Evolutionary conservation across 1,139 yeast genomes (phyloP), one percentile per base, ranked within the genome.

Genomic region (Taphrina communis): DNA sequence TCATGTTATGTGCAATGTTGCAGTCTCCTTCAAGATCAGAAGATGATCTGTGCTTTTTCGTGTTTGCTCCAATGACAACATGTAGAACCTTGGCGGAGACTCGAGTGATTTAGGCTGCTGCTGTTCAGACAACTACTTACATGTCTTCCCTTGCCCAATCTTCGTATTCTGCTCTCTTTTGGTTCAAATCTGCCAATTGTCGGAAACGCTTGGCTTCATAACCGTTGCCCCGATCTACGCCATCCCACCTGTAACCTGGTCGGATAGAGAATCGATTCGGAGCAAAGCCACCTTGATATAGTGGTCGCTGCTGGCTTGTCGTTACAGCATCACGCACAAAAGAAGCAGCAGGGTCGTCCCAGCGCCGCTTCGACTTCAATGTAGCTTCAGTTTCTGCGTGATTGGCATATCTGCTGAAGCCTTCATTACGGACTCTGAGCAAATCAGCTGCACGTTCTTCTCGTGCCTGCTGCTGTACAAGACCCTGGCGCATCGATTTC

Each of bases 171-270:
- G 48, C 17, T 62, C 58, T 52, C 17, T 42, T 39, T 17, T 25
- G 52, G 7, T 21, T 19, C 36, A 51, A 31, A 66, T 86, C 88
- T 42, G 80, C 82, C 69, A 85, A 84, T 72, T 83, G 84, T 51
- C 83, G 80, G 75, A 90, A 82, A 82, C 89, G 83, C 71, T 83
- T 80, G 63, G 80, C 80, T 76, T 93, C 98, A 78, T 89, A 93
- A n/a, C 97, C 97, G 76, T 88, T 93, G 0, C 96, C 86, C 71
- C 98, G 80, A 77, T 91, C 95, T 0, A 92, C 87, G 0, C 98
- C 98, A 76, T 93, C 98, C 98, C 98, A 93, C 69, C 90, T 81
- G 73, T 82, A 81, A 0, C 98, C 97, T 0, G 97, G 96, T 6
- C 80, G 79, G 21, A 93, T 87, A 3, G 84, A 84, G 77, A 90